Percentiles rank a stretch among this genome's conserved stretches.
phyloP scores from a whole-genome alignment of 495 filamentous ascomycete genomes.

The Xylaria venustula region DNA sequence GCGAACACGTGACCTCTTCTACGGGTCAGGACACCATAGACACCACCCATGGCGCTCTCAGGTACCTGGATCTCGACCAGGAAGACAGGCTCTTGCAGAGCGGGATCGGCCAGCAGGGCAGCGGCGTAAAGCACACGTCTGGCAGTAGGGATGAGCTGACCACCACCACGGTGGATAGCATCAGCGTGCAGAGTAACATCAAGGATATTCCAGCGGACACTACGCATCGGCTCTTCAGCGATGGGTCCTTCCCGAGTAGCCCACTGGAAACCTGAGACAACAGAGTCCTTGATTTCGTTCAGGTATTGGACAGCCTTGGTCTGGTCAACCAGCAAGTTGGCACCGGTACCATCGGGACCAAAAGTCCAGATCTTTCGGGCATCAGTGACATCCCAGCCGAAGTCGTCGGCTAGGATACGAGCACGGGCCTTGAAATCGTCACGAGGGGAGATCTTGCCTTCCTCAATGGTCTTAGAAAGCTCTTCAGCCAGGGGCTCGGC shows the following conservation, averaged over 20 bases:
- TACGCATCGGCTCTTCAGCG: conserved; percentile 97
- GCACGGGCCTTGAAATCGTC: conserved; percentile 99
- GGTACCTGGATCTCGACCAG: conserved; percentile 99
- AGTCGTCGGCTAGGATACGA: conserved; percentile 93
- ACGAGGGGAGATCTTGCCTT: conserved; percentile 87
- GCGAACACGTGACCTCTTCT: conserved; percentile 97
- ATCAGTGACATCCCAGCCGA: conserved; percentile 99
- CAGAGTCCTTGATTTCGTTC: conserved; percentile 99
- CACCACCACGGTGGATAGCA: conserved; percentile 99
- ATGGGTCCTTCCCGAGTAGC: conserved; percentile 95
- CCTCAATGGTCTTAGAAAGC: conserved; percentile 84
- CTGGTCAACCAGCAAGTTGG: conserved; percentile 98
- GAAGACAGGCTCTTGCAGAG: conserved; percentile 95
- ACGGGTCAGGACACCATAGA: conserved; percentile 99
- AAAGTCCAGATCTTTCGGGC: conserved; percentile 99
- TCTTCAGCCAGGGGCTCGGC: conserved; percentile 90
- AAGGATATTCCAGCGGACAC: conserved; percentile 96
- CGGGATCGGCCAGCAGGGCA: conserved; percentile 83
- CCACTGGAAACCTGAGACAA: conserved; percentile 99
- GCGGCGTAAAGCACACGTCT: conserved; percentile 97
- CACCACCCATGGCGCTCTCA: conserved; percentile 98
- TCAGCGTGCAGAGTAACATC: conserved; percentile 99
- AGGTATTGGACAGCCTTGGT: conserved; percentile 99
- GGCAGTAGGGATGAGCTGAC: conserved; percentile 96
- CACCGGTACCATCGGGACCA: conserved; percentile 94